Conservation (phyloP, 2,329 filamentous ascomycete species). For the Lecanoromycetidae sp. region DNA sequence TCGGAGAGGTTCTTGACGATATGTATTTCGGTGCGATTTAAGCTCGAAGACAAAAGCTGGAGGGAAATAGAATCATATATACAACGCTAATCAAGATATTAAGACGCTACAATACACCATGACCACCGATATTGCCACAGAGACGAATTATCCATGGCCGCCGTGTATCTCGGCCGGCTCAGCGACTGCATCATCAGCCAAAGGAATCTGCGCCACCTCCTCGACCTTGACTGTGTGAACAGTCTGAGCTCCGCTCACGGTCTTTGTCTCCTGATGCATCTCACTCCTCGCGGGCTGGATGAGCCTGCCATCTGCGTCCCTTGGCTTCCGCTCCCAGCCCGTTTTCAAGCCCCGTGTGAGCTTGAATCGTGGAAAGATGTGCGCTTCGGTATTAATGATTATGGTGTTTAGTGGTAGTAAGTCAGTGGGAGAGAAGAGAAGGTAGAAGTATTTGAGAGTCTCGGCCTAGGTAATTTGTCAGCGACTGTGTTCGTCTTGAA, state of each 20-base stretch:
- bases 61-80: not conserved
- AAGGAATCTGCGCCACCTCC: not conserved
- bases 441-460: constrained; percentile 94
- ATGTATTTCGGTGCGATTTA: no score
- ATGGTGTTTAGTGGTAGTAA: constrained; percentile 73
- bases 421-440: constrained; percentile 77
- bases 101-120: not conserved
- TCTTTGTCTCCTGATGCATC: not conserved
- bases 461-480: constrained; percentile 52
- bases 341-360: constrained; percentile 65
- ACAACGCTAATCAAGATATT: not conserved
- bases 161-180: not conserved
- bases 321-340: constrained; percentile 63
- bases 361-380: constrained; percentile 78
- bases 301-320: constrained; percentile 28
- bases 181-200: not conserved
- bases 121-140: no score
- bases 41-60: no score
- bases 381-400: constrained; percentile 93
- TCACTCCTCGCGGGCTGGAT: constrained; percentile 10
- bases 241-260: not conserved
- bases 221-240: not conserved
- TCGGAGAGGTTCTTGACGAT: no score
- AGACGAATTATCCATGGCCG: not conserved
- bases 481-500: not conserved